Evolutionary conservation across 352 stramenopile genomes (phyloP), one percentile per base, ranked within the genome.

Genomic region (Aphanomyces cochlioides): DNA sequence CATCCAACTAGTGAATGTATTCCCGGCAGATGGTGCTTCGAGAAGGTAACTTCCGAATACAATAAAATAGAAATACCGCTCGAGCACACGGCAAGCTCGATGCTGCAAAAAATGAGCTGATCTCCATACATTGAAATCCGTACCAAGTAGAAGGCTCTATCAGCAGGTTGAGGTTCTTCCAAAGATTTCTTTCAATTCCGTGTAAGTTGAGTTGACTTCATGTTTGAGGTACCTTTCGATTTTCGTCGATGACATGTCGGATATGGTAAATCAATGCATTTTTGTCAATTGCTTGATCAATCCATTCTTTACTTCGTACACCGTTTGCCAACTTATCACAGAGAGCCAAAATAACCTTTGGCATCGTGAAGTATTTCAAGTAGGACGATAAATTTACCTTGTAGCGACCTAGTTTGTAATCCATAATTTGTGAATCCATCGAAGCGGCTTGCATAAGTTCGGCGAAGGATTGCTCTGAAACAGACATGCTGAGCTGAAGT

Each of bases 1-100:
- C 3, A 92, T 78, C 82, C 85, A 96, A 60, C 84, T 90, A n/a
- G 86, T 92, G 40, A 95, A 92, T 4, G 40, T 69, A 7, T 43
- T 41, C 3, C 71, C 56, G 15, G 75, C 69, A 7, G 54, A 19
- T 6, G 13, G 5, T 15, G 50, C 53, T 8, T 38, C 63, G 3
- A 95, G 74, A 61, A 95, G 82, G 74, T 95, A 96, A 8, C 80
- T 77, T 47, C 84, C 89, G 72, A 96, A 96, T 1, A 94, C 79
- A 69, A 96, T 89, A 15, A 96, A 77, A 63, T 95, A 93, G 59
- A 95, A 93, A 68, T 96, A 96, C 2, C 88, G 83, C 72, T 94
- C 83, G 3, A 96, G 67, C 59, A 92, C 93, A 59, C 83, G 93
- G 75, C 93, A 84, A 13, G 89, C 89, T 47, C 90, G 89, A 63